Base-by-base conservation (phyloP, 139 green algal species). In the Chlamydomonas sphaeroides region DNA sequence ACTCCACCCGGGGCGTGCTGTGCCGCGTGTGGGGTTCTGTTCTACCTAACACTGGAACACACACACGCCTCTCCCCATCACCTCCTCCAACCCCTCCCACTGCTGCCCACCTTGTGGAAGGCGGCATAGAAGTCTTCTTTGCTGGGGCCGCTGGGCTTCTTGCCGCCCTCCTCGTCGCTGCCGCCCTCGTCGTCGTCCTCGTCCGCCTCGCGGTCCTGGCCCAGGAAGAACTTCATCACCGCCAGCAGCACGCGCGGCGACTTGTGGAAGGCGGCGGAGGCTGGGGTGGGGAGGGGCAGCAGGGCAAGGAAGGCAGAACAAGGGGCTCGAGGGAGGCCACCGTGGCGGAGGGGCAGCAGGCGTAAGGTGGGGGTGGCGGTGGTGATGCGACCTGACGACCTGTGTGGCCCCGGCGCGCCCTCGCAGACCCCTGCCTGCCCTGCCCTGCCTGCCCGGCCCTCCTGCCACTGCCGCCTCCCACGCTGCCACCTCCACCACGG, bases 211-310 rank as follows among this genome's bases (percentile, higher is more conserved):
- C 57, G 56, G 75, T 82, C 75, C 75, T 82, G 73, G 87, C 97
- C 97, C 83, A 99, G 85, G 86, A 99, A 99, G 87, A 99, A 99
- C 89, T 99, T 98, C 49, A 99, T 88, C 1, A 95, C 93, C 8
- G 95, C 96, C 72, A 98, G 87, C 90, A 97, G 93, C 21, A 99
- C 88, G 33, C 89, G 84, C 26, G 79, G 85, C 42, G 79, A 92
- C 69, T 90, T 89, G 92, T 99, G 95, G 61, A 91, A 85, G 14
- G 86, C 84, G 53, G 94, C 94, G 56, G 73, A 89, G 18, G 93
- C 92, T 95, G 85, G 61, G 76, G 10, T 20, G 28, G 32, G 39
- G 15, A 38, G 38, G 15, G 39, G 2, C 20, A 15, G 57, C 25
- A 35, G 51, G 35, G 35, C 1, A 53, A 36, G 36, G 67, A 39